A percentile compares a stretch with the other conserved stretches of the same genome.
Evolutionary conservation across 2,329 filamentous ascomycete species (phyloP).

Genomic region (Xylaria sp.): DNA sequence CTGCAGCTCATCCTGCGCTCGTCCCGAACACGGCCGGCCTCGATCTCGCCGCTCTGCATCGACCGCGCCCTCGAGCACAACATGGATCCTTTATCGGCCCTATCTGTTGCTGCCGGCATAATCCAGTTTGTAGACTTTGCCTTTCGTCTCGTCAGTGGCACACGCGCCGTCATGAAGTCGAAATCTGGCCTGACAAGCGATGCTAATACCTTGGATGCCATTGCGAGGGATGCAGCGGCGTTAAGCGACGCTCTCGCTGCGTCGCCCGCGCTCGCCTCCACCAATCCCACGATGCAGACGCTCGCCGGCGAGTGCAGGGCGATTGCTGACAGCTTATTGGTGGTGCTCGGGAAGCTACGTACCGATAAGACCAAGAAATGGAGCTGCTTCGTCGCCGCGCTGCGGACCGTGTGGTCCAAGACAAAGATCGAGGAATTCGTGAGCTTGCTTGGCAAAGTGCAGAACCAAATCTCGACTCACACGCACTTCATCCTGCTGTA

Average conservation of each 20-base stretch:
- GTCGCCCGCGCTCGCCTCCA: not conserved
- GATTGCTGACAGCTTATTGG: not conserved
- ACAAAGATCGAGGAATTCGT: conserved; percentile 1
- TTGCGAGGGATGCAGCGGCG: conserved; percentile 1
- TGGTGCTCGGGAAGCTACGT: not conserved
- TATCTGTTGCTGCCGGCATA: not conserved
- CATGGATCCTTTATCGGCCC: conserved; percentile 12
- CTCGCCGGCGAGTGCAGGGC: conserved; percentile 6
- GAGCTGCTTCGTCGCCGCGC: conserved; percentile 3
- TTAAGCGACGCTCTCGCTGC: conserved; percentile 3
- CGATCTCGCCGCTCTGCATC: not conserved
- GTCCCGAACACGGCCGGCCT: too few species aligned
- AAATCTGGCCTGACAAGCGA: not conserved
- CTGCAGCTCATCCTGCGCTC: too few species aligned
- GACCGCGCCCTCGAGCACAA: not conserved
- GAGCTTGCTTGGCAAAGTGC: not conserved
- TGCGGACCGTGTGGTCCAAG: conserved; percentile 6
- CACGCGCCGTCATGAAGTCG: conserved; percentile 2
- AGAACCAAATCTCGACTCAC: conserved; percentile 8
- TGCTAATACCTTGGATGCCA: conserved; percentile 1
- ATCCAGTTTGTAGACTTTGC: conserved; percentile 10
- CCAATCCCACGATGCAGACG: conserved; percentile 2
- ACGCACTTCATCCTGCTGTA: conserved; percentile 12
- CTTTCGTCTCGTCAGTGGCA: conserved; percentile 5
- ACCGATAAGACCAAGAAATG: conserved; percentile 1